Evolutionary conservation across 2,329 filamentous ascomycete genomes (phyloP), one percentile per base, ranked within the genome.

Genomic region (Nothophaeocryptopus gaeumannii): DNA sequence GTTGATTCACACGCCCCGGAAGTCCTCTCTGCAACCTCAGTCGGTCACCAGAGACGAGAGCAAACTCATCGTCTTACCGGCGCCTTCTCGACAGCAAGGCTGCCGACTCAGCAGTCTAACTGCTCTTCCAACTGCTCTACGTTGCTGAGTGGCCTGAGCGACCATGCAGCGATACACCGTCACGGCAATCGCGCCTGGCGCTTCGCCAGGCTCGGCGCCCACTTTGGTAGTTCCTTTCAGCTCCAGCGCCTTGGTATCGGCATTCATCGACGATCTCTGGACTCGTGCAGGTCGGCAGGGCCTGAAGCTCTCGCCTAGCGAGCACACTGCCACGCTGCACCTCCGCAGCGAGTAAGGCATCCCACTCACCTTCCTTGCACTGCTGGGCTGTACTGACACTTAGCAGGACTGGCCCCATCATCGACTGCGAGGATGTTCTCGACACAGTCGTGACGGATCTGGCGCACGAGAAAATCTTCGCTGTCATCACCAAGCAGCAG

Each of bases 361-460:
- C 33, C 36, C 13, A 7, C 39, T 8, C 39, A 5, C 12, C 38
- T 33, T 33, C 14, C 20, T 15, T 10, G 42, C 13, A 29, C 34
- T 12, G 20, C 10, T n/a, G 9, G 20, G 12, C 10, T 9, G 11
- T n/a, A 26, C 38, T 39, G 20, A 30, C 35, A 36, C n/a, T 36
- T 41, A 30, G 33, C 45, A 49, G 20, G 15, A 53, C 58, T 33
- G 63, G 64, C 10, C 58, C 64, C n/a, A 56, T 64, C 26, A 51
- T 66, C 12, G 63, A 66, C 41, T 32, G 16, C 3, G 53, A 62
- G n/a, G 64, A 67, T 41, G 31, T 59, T 4, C 55, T 68, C 8
- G 52, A 53, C 1, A 58, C 66, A 49, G 51, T 63, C 3, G 42
- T 64, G 29, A 36, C 45, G 5, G 54, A 60, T 30, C 45, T 53